phyloP scores from a whole-genome alignment of 2,329 filamentous ascomycete species.

The Davidsoniella eucalypti region DNA sequence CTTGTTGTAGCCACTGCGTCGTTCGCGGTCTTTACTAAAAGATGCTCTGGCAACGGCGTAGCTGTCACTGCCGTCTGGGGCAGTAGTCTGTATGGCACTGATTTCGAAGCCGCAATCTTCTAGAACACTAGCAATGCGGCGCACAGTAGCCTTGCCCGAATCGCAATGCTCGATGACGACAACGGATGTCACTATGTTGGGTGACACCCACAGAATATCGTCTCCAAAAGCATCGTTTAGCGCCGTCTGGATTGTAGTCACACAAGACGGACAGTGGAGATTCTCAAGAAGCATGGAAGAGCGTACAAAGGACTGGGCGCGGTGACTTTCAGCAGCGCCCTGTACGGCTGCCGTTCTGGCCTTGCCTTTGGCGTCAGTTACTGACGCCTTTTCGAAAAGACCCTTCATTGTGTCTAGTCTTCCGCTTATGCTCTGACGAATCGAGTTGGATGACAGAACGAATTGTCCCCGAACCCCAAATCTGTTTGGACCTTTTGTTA shows the following conservation, averaged over 20 bases:
- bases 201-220: slow-evolving; percentile 42
- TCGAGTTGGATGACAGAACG: too few relatives aligned
- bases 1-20: neutral
- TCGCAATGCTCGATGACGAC: slow-evolving; percentile 42
- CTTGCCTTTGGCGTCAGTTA: too few relatives aligned
- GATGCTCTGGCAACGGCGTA: slow-evolving; percentile 13
- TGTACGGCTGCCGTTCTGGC: too few relatives aligned
- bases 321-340: too few relatives aligned
- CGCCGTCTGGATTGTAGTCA: slow-evolving; percentile 45
- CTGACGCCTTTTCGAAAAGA: too few relatives aligned
- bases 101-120: slow-evolving; percentile 41
- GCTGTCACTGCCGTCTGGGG: slow-evolving; percentile 17
- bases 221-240: slow-evolving; percentile 30
- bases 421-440: too few relatives aligned
- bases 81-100: slow-evolving; percentile 23
- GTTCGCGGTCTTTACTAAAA: neutral
- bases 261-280: slow-evolving; percentile 64
- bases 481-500: too few relatives aligned
- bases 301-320: slow-evolving; percentile 3
- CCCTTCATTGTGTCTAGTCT: too few relatives aligned
- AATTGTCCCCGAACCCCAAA: too few relatives aligned
- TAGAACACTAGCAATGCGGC: slow-evolving; percentile 30
- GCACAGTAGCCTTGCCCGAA: slow-evolving; percentile 25
- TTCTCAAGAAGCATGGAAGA: slow-evolving; percentile 44
- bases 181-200: slow-evolving; percentile 55